Evolutionary conservation across 352 stramenopile genomes (phyloP).

Genomic region (Pythium sp.): DNA sequence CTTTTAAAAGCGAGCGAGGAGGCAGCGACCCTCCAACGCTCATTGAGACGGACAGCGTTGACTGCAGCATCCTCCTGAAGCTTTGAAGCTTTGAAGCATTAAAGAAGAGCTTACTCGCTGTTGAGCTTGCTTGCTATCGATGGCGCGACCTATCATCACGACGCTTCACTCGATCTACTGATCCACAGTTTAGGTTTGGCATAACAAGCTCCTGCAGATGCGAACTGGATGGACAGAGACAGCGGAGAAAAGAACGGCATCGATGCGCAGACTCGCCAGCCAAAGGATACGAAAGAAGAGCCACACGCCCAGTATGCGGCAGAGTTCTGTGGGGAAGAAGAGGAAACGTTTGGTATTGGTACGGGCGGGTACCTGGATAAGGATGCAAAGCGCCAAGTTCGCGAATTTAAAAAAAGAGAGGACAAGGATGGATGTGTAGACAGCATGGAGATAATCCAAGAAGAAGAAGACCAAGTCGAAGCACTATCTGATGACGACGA

Average conservation of each 20-base stretch:
- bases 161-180: too few relatives aligned
- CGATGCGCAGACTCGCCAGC: not conserved
- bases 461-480: not conserved
- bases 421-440: not conserved
- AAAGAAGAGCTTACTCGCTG: too few relatives aligned
- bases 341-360: not conserved
- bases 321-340: too few relatives aligned
- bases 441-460: not conserved
- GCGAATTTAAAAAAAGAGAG: not conserved
- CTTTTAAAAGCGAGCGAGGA: too few relatives aligned
- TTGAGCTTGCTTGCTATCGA: too few relatives aligned
- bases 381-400: not conserved
- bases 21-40: too few relatives aligned
- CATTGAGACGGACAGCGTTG: too few relatives aligned
- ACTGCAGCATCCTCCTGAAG: too few relatives aligned
- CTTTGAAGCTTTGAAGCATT: too few relatives aligned
- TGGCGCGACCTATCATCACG: too few relatives aligned
- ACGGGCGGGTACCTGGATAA: not conserved
- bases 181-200: too few relatives aligned
- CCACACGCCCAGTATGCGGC: not conserved
- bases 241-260: not conserved
- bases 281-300: not conserved
- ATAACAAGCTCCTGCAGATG: not conserved
- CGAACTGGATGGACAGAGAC: not conserved
- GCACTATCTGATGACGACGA: not conserved